A percentile compares a stretch with the other conserved stretches of the same genome.
Conservation (phyloP, 2,329 filamentous ascomycete species). For the Cercospora sojina region DNA sequence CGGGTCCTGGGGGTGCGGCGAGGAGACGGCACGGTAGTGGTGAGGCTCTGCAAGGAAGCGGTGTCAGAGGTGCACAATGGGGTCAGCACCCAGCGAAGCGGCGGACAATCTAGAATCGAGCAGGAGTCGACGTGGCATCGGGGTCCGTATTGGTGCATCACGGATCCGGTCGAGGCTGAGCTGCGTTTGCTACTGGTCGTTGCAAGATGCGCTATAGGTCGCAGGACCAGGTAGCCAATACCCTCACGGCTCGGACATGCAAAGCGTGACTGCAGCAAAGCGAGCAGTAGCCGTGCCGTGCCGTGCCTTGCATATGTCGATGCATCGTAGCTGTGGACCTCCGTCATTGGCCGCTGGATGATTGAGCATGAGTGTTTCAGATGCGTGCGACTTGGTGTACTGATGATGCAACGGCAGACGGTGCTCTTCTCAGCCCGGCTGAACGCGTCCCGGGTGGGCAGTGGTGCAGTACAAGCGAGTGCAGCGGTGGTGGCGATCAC, state of each 20-base stretch:
- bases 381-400: constrained; percentile 15
- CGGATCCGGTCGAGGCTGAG: not conserved
- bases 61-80: not conserved
- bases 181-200: constrained; percentile 3
- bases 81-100: not conserved
- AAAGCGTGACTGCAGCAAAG: not conserved
- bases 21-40: not conserved
- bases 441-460: not conserved
- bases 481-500: not conserved
- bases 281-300: not conserved
- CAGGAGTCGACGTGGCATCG: not conserved
- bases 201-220: not conserved
- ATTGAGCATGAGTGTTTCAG: constrained; percentile 11
- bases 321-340: not conserved
- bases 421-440: too few relatives aligned
- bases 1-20: not conserved
- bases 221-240: not conserved
- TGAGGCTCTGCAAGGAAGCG: not conserved
- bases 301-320: constrained; percentile 2
- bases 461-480: not conserved
- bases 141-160: not conserved
- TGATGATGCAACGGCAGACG: not conserved
- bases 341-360: constrained; percentile 5
- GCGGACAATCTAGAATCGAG: not conserved
- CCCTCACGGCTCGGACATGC: constrained; percentile 5